A percentile compares a stretch with the other conserved stretches of the same genome.
Conservation (phyloP, 225 moss, liverwort and hornwort species). For the Neckera pumila region DNA sequence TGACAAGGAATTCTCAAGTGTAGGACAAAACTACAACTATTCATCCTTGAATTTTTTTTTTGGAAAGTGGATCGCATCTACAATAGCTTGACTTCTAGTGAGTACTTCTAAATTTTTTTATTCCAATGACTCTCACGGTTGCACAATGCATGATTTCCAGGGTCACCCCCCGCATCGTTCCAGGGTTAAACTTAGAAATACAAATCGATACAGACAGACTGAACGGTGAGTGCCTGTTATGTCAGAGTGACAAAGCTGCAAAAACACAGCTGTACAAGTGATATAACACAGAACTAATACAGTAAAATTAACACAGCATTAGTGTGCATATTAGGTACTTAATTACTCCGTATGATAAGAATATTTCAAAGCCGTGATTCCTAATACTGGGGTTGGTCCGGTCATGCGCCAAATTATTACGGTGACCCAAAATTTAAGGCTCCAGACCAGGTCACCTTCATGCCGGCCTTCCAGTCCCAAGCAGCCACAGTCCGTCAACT, state of each 20-base stretch:
- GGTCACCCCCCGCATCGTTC: too few species aligned
- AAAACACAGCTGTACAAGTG: not conserved
- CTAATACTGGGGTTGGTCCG: not conserved
- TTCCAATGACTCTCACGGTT: too few species aligned
- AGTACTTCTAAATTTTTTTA: too few species aligned
- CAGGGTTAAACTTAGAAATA: too few species aligned
- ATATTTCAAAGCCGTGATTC: not conserved
- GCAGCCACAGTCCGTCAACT: not conserved
- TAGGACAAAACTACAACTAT: too few species aligned
- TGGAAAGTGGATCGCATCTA: too few species aligned
- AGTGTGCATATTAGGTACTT: not conserved
- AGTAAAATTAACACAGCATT: not conserved
- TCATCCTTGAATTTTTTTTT: too few species aligned
- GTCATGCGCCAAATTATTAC: not conserved
- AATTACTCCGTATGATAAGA: not conserved
- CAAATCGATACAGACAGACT: too few species aligned
- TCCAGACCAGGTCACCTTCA: slow-evolving; percentile 3
- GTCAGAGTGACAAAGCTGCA: not conserved
- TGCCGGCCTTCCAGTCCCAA: not conserved
- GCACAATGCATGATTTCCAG: too few species aligned
- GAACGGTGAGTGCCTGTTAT: not conserved
- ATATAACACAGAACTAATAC: not conserved
- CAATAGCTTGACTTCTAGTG: too few species aligned
- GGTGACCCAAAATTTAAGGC: not conserved
- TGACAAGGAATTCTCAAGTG: too few species aligned